Conservation (phyloP, 768 basidiomycete genomes). For the Auriscalpium microsporum region DNA sequence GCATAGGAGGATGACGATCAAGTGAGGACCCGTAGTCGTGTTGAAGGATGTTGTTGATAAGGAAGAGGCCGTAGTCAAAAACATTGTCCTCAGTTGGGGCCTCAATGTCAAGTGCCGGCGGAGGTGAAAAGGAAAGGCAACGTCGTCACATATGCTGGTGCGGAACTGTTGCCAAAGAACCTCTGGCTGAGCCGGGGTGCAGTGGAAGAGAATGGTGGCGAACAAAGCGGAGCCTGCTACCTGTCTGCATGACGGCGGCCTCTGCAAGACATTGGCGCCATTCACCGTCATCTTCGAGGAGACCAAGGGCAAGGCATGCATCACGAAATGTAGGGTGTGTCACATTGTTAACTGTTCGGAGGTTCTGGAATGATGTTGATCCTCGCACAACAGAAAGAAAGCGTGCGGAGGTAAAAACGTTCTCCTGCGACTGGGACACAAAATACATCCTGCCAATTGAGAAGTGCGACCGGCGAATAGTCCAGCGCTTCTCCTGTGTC, state of each 20-base stretch:
- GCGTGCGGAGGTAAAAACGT: conserved; percentile 30
- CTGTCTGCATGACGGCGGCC: conserved; percentile 32
- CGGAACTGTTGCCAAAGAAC: conserved; percentile 32
- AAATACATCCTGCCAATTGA: conserved; percentile 36
- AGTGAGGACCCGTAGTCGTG: conserved; percentile 17
- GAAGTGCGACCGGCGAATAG: conserved; percentile 17
- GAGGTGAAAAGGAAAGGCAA: conserved; percentile 17
- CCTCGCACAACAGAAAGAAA: conserved; percentile 34
- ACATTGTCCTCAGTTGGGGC: conserved; percentile 24
- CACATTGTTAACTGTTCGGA: conserved; percentile 18
- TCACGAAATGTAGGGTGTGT: conserved; percentile 27
- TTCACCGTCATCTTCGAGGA: conserved; percentile 37
- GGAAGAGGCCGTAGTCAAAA: conserved; percentile 35
- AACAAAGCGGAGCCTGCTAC: conserved; percentile 30
- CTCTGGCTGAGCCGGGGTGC: conserved; percentile 24
- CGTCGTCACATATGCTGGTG: conserved; percentile 33
- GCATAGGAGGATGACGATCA: conserved; percentile 24
- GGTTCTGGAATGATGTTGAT: conserved; percentile 19
- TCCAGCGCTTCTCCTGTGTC: conserved; percentile 22
- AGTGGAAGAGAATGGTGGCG: conserved; percentile 26
- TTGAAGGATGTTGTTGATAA: conserved; percentile 26
- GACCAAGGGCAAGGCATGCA: conserved; percentile 32
- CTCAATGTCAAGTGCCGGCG: background rate
- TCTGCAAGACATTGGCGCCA: conserved; percentile 32
- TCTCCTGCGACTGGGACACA: conserved; percentile 30